These are phyloP conservation scores for Candida silvatica DNA, from an alignment of 805 yeast species.

Conservation along the genomic window DNA sequence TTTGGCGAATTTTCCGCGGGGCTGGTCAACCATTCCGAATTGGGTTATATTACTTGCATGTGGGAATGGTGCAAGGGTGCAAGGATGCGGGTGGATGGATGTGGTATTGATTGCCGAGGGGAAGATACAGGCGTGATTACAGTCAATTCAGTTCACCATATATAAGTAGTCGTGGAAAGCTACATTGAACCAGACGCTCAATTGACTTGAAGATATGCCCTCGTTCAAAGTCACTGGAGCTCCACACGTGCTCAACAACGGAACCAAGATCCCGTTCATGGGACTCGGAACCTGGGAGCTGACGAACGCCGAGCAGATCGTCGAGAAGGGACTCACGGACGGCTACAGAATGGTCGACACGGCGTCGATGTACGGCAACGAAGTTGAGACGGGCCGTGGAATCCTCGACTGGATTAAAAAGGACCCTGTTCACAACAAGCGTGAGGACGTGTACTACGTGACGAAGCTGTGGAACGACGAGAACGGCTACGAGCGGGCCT, in stretches of 20 bases:
- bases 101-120: too few species aligned
- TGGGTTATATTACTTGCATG: background rate
- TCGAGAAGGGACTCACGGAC: constrained; percentile 31
- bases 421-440: constrained; percentile 27
- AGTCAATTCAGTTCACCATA: too few species aligned
- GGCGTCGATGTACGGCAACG: constrained; percentile 40
- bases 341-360: constrained; percentile 43
- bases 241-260: constrained; percentile 51
- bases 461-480: constrained; percentile 69
- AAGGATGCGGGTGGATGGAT: too few species aligned
- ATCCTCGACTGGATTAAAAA: constrained; percentile 31
- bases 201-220: too few species aligned
- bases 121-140: too few species aligned
- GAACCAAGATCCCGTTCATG: constrained; percentile 38
- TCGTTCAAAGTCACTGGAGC: too few species aligned
- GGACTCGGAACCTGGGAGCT: constrained; percentile 44
- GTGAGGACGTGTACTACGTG: constrained; percentile 52
- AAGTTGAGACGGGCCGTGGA: constrained; percentile 40
- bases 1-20: too few species aligned
- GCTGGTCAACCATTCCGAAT: background rate
- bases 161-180: too few species aligned
- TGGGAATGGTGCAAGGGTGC: background rate
- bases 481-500: constrained; percentile 51
- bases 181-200: too few species aligned
- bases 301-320: constrained; percentile 30